Base-by-base conservation (phyloP, 2,329 filamentous ascomycete species). In the Sporothrix inflata region DNA sequence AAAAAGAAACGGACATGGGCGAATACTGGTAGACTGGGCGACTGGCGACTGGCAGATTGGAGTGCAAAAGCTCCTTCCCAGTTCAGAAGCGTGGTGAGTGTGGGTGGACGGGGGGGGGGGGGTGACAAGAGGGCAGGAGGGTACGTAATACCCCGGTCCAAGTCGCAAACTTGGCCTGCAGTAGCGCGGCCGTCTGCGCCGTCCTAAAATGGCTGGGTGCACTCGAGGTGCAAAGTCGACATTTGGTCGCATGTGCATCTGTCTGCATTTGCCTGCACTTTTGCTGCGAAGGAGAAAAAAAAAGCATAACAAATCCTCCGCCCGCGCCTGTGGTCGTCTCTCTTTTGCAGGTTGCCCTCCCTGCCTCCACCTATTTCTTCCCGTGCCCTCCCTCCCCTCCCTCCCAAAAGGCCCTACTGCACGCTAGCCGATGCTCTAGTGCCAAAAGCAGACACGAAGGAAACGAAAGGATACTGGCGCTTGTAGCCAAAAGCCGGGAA, bases 371-470 rank as follows among this genome's bases (percentile, higher is more conserved):
- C 21, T n/a, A 24, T 53, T 53, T 38, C 27, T 40, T 68, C 65
- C 65, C 65, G 65, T 53, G 47, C 47, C 65, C 21, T 53, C 65
- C 63, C 63, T 49, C 24, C 38, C 38, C 60, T 65, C 53, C 57
- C 40, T 65, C 53, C 1, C 19, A 12, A 66, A 30, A 21, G 42
- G 24, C 63, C 65, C 19, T 38, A 53, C 65, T 51, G 65, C 65
- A 68, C 65, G 47, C 65, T 68, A 55, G 65, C 65, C 65, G 65
- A 30, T 27, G 47, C 11, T 14, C 65, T 53, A 68, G 65, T 51
- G 47, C 30, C 27, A 14, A 40, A 53, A 68, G 27, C 19, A 66
- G 63, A 61, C 30, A 66, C n/a, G 24, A 65, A 65, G 8, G 38
- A 65, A n/a, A 65, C 38, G 6, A 34, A 27, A 27, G 12, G 24